Evolutionary conservation across 31 red algal genomes (phyloP).

Genomic region (Asparagopsis taxiformis): DNA sequence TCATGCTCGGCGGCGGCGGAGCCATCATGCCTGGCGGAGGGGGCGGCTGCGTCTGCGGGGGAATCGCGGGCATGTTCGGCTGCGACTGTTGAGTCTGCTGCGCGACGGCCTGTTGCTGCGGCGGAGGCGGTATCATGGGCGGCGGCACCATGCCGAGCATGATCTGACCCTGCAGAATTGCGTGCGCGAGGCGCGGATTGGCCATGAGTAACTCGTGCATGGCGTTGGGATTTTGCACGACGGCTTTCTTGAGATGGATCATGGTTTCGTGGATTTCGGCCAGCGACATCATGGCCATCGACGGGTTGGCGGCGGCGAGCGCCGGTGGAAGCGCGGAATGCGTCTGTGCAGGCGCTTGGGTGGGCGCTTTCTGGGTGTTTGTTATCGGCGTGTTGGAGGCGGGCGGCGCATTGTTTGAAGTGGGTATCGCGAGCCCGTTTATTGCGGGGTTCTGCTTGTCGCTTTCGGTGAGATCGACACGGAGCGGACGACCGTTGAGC

Average conservation of each 20-base stretch:
- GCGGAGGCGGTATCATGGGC: constrained; percentile 15
- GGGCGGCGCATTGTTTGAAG: constrained; percentile 1
- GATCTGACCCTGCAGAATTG: constrained; percentile 80
- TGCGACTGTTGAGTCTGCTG: too few relatives aligned
- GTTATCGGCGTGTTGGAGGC: constrained; percentile 4
- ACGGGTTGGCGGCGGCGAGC: constrained; percentile 26
- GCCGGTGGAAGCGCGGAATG: constrained; percentile 13
- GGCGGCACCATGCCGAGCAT: constrained; percentile 84
- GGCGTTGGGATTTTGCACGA: constrained; percentile 64
- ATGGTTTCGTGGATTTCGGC: constrained; percentile 74
- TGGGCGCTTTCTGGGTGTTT: too few relatives aligned
- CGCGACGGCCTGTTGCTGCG: too few relatives aligned
- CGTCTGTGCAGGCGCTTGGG: neutral
- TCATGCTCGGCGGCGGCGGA: neutral
- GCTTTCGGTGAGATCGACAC: constrained; percentile 78
- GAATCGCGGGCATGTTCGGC: too few relatives aligned
- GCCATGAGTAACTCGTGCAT: constrained; percentile 62
- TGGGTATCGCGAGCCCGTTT: constrained; percentile 39
- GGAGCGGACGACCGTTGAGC: constrained; percentile 83
- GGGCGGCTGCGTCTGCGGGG: neutral
- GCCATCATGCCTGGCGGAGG: neutral
- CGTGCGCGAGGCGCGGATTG: constrained; percentile 82
- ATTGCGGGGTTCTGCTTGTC: constrained; percentile 58
- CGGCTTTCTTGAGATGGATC: constrained; percentile 74
- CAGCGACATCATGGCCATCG: constrained; percentile 47